phyloP scores from a whole-genome alignment of 352 stramenopile species.

The Phytophthora pseudosyringae region DNA sequence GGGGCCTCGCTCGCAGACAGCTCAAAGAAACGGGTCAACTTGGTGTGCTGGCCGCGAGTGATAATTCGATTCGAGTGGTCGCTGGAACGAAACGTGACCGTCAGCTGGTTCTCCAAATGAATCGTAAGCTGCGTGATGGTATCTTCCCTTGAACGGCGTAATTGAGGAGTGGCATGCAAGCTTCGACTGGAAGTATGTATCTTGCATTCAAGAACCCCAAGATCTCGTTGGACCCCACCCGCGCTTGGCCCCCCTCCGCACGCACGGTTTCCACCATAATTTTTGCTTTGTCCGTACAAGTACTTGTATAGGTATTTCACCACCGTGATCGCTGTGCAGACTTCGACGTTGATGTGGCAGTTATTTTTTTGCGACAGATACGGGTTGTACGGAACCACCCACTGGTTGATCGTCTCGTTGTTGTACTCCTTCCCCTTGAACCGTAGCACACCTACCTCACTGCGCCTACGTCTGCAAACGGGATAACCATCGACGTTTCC shows the following conservation, averaged over 20 bases:
- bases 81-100: not conserved
- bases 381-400: not conserved
- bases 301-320: conserved; percentile 75
- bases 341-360: conserved; percentile 68
- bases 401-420: conserved; percentile 1
- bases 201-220: not conserved
- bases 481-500: not conserved
- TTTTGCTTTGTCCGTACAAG: conserved; percentile 47
- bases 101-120: not conserved
- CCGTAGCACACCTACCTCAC: not conserved
- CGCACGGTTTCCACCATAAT: conserved; percentile 12
- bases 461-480: not conserved
- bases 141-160: not conserved
- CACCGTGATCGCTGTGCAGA: conserved; percentile 38
- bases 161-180: not conserved
- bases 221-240: not conserved
- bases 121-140: conserved; percentile 1
- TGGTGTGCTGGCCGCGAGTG: too few species aligned
- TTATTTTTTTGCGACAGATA: conserved; percentile 41
- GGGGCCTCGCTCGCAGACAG: too few species aligned
- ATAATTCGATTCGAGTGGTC: too few species aligned
- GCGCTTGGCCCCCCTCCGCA: not conserved
- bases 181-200: not conserved
- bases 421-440: not conserved
- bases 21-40: too few species aligned